Conservation (phyloP, 1,139 yeast species). For the Wickerhamiella pararugosa region DNA sequence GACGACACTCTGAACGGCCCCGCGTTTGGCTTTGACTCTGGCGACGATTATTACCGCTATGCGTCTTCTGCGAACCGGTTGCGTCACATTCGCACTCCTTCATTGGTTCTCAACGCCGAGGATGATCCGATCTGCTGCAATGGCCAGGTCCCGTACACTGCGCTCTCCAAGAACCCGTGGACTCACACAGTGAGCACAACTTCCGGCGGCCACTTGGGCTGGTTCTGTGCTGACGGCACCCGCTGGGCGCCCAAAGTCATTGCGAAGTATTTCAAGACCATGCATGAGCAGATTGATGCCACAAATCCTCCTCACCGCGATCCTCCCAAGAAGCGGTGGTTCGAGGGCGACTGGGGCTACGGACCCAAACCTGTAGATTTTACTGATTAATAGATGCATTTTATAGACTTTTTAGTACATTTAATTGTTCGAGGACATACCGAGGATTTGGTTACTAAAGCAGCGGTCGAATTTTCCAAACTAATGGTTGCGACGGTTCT, state of each 20-base stretch:
- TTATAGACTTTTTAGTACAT: too few species aligned
- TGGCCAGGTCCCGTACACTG: conserved; percentile 46
- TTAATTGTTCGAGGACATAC: too few species aligned
- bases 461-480: too few species aligned
- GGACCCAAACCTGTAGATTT: too few species aligned
- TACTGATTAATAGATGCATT: too few species aligned
- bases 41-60: conserved; percentile 54
- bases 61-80: conserved; percentile 52
- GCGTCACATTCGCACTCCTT: conserved; percentile 45
- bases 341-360: conserved; percentile 1
- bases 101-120: conserved; percentile 48
- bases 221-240: conserved; percentile 44
- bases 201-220: conserved; percentile 79
- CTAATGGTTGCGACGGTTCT: conserved; percentile 29
- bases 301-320: not conserved
- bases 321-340: conserved; percentile 4
- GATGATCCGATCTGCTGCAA: conserved; percentile 78
- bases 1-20: conserved; percentile 63
- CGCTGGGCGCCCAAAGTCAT: conserved; percentile 65
- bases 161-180: conserved; percentile 53
- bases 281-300: conserved; percentile 28
- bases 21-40: conserved; percentile 54
- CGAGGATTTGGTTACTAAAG: too few species aligned
- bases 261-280: conserved; percentile 42
- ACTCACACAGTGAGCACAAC: conserved; percentile 50